These are phyloP conservation scores for Mortierella antarctica DNA, from an alignment of 192 early-diverging fungal genomes.

Conservation along the genomic window DNA sequence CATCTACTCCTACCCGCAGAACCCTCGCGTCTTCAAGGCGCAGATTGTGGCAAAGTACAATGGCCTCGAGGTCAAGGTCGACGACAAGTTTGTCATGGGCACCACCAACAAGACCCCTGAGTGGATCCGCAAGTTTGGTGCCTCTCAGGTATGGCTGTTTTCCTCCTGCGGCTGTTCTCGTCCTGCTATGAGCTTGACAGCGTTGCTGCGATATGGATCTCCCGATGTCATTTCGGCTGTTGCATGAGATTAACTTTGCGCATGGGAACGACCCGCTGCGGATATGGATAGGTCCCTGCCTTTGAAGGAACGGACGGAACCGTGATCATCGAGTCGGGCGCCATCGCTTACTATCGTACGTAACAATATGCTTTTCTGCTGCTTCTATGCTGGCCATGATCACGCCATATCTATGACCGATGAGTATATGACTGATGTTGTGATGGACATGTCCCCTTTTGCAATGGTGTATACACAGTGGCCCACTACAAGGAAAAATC, in stretches of 20 bases:
- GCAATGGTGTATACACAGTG: conserved; percentile 21
- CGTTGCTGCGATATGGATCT: no score
- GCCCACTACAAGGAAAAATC: conserved; percentile 61
- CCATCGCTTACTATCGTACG: conserved; percentile 90
- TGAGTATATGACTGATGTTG: not conserved
- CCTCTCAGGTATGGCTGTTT: conserved; percentile 67
- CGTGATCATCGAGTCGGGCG: conserved; percentile 79
- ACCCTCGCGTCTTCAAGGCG: conserved; percentile 70
- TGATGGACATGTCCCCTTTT: not conserved
- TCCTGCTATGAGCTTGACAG: not conserved
- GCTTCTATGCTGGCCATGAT: not conserved
- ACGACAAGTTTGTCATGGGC: conserved; percentile 66
- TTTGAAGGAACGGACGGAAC: conserved; percentile 85
- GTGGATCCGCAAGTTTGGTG: conserved; percentile 89
- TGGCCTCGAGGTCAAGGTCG: conserved; percentile 73
- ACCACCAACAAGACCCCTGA: conserved; percentile 80
- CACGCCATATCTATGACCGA: not conserved
- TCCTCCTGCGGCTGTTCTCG: not conserved
- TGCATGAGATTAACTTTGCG: not conserved
- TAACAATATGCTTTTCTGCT: not conserved
- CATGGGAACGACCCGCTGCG: not conserved
- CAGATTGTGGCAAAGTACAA: conserved; percentile 76
- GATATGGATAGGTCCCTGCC: conserved; percentile 66
- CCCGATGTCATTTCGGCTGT: not conserved
- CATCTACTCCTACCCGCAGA: conserved; percentile 69